Evolutionary conservation across 305 asterid species (phyloP), one percentile per base, ranked within the genome.

Genomic region (Caryopteris hybrid): DNA sequence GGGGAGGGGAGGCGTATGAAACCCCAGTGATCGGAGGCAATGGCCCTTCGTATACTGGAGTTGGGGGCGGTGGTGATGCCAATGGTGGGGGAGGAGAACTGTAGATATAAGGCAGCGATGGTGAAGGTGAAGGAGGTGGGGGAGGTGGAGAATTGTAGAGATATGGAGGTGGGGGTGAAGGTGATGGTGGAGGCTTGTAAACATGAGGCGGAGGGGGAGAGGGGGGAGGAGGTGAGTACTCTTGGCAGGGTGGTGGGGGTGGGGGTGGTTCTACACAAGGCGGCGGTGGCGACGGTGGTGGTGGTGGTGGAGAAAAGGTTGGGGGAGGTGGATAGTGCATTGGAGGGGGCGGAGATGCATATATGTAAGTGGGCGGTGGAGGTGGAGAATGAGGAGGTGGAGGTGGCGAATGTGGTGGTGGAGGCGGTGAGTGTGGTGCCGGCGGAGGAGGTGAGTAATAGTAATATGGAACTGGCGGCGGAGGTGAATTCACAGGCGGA

Each of bases 1-100:
- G 95, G 0, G 96, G 96, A 13, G 96, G 96, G 43, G 96, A 87
- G 27, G 96, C 96, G 50, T 90, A 90, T 34, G 95, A 81, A 13
- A 90, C 84, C 41, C 93, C 95, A 9, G 52, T 45, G 11, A 90
- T 66, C 0, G 96, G 96, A 69, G 96, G 95, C 71, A 90, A 58
- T 48, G 96, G 96, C 48, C 95, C 96, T 81, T 85, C 85, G 43
- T 83, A 89, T 53, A 77, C 75, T 10, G 96, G 96, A 57, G 90
- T 14, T 10, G 96, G 96, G 0, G 95, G 95, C 0, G 94, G 89
- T 4, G 84, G 77, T 0, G 81, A 66, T 2, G 80, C 73, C 0
- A 79, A 52, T 25, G 86, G 86, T 6, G 86, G 89, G 6, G 92
- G 93, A 45, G 93, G 90, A 6, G 89, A 77, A 61, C 62, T 73